Conservation (phyloP, 2,329 filamentous ascomycete genomes). For the Pyricularia pennisetigena region DNA sequence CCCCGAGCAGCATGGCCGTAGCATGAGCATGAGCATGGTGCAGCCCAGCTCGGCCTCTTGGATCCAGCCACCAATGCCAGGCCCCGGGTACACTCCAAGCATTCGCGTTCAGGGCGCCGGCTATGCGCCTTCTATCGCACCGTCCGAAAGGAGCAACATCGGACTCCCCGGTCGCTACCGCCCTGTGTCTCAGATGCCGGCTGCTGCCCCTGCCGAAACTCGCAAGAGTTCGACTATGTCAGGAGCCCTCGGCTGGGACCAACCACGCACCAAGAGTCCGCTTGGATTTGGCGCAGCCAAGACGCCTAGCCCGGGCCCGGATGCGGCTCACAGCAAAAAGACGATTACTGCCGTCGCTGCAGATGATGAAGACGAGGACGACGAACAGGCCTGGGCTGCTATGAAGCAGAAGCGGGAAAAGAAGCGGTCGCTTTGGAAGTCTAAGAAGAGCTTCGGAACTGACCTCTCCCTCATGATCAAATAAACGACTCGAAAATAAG, state of each 20-base stretch:
- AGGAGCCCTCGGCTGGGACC: conserved; percentile 19
- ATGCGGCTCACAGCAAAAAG: conserved; percentile 14
- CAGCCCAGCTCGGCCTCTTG: conserved; percentile 55
- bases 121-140: conserved; percentile 87
- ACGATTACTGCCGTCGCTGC: conserved; percentile 28
- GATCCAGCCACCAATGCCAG: conserved; percentile 34
- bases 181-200: conserved; percentile 62
- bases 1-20: conserved; percentile 43
- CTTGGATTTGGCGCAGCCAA: conserved; percentile 10
- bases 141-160: conserved; percentile 89
- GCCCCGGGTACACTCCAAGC: conserved; percentile 37
- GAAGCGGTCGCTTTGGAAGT: conserved; percentile 56
- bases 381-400: conserved; percentile 59
- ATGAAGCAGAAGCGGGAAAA: conserved; percentile 61
- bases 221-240: conserved; percentile 33
- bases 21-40: conserved; percentile 84
- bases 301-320: conserved; percentile 21
- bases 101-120: conserved; percentile 40
- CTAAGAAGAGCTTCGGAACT: conserved; percentile 43
- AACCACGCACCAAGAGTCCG: conserved; percentile 7
- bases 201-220: conserved; percentile 18
- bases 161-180: conserved; percentile 85
- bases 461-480: conserved; percentile 39
- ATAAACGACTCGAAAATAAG: conserved; percentile 12
- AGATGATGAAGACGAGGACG: conserved; percentile 50